phyloP scores from a whole-genome alignment of 179 eudicot species.

The Nepenthes alata region DNA sequence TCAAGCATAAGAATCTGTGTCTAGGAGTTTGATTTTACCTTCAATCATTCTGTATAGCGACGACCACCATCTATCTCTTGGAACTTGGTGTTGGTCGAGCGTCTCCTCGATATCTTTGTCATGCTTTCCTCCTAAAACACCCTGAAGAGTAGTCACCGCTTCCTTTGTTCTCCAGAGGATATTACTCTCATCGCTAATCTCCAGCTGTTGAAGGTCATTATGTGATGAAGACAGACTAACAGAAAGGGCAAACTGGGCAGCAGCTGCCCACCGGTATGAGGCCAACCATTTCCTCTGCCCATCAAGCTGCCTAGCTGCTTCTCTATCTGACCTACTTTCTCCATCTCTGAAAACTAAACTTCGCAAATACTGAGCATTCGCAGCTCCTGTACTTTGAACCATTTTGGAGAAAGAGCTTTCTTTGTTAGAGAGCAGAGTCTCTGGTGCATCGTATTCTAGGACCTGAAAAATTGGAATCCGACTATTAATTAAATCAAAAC shows the following conservation, averaged over 20 bases:
- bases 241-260: conserved; percentile 70
- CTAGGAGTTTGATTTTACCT: conserved; percentile 24
- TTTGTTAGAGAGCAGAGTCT: conserved; percentile 42
- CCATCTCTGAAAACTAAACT: conserved; percentile 34
- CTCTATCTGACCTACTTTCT: conserved; percentile 20
- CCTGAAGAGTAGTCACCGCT: conserved; percentile 61
- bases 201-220: conserved; percentile 49
- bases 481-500: too few relatives aligned
- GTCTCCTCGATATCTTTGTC: conserved; percentile 57
- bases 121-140: conserved; percentile 68
- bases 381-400: conserved; percentile 84
- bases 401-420: conserved; percentile 70
- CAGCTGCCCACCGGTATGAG: conserved; percentile 73
- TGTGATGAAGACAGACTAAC: conserved; percentile 39
- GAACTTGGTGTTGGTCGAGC: conserved; percentile 46
- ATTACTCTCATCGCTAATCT: conserved; percentile 37
- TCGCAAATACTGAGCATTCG: conserved; percentile 74
- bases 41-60: conserved; percentile 69
- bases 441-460: conserved; percentile 66
- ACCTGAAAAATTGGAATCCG: conserved; percentile 25
- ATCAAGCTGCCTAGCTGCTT: conserved; percentile 23
- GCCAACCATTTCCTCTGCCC: conserved; percentile 49
- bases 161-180: conserved; percentile 59
- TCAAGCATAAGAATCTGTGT: too few relatives aligned
- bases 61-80: conserved; percentile 84